phyloP scores from a whole-genome alignment of 2,329 filamentous ascomycete species.

The Colletotrichum gigasporum region DNA sequence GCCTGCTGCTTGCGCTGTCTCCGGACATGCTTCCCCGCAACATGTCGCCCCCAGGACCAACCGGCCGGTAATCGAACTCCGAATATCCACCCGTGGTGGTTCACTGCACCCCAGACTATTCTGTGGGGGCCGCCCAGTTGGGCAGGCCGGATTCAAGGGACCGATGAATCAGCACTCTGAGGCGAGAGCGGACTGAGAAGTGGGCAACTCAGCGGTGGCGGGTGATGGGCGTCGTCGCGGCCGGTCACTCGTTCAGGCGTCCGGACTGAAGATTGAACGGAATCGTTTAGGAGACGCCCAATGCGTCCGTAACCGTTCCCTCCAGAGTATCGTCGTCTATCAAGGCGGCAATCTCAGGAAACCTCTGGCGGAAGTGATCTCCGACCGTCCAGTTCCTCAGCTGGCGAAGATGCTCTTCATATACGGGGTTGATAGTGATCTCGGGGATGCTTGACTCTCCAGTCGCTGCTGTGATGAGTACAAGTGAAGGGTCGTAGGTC shows the following conservation, averaged over 20 bases:
- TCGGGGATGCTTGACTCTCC: neutral
- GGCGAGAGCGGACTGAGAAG: too few species aligned
- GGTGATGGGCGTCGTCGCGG: too few species aligned
- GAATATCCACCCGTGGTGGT: neutral
- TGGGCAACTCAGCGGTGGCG: too few species aligned
- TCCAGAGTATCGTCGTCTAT: too few species aligned
- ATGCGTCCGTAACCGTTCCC: too few species aligned
- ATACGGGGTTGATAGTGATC: constrained; percentile 40
- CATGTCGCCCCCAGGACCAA: neutral
- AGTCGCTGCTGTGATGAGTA: constrained; percentile 32
- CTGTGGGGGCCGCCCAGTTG: neutral
- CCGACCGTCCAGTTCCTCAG: constrained; percentile 42
- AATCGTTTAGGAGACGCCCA: too few species aligned
- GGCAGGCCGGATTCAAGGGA: too few species aligned
- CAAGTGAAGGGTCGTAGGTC: constrained; percentile 40
- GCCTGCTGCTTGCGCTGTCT: neutral
- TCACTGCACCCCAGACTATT: neutral
- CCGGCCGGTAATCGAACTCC: neutral
- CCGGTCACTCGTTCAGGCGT: too few species aligned
- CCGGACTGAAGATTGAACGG: too few species aligned
- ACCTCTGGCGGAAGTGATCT: constrained; percentile 36
- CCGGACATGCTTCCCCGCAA: neutral
- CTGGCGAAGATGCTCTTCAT: constrained; percentile 42
- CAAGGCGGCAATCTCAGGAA: constrained; percentile 36
- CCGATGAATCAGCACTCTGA: too few species aligned